Percentiles rank a stretch among this genome's conserved stretches.
Conservation (phyloP, 202 grass and related monocot species). For the Eragrostis tef region DNA sequence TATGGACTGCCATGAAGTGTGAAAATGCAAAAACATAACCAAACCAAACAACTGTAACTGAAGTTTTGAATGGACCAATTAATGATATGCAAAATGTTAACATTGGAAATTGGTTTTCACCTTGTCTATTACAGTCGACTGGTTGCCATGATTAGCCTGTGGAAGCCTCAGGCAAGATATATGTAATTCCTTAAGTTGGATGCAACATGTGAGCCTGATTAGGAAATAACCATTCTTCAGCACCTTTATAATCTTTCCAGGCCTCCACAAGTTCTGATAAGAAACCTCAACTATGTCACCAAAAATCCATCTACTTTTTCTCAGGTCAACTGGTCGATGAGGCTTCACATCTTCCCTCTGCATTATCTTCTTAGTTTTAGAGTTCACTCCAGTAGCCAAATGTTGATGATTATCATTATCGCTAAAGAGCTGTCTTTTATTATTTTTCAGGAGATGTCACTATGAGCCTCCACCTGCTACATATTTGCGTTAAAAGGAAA, state of each 20-base stretch:
- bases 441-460: conserved; percentile 39
- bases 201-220: conserved; percentile 48
- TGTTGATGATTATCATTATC: conserved; percentile 22
- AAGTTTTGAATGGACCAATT: neutral
- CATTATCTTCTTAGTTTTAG: conserved; percentile 34
- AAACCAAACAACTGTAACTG: neutral
- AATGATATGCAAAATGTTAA: neutral
- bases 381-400: conserved; percentile 23
- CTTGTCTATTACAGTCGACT: neutral
- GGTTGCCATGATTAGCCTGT: neutral
- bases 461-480: conserved; percentile 20
- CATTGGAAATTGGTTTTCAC: neutral
- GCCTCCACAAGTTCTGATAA: conserved; percentile 49
- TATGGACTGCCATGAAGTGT: neutral
- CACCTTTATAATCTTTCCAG: conserved; percentile 57
- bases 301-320: conserved; percentile 47
- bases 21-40: neutral
- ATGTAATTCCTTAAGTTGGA: conserved; percentile 54
- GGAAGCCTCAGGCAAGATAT: conserved; percentile 47
- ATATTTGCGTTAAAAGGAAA: conserved; percentile 8
- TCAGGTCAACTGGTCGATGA: conserved; percentile 14
- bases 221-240: conserved; percentile 45
- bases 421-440: conserved; percentile 4
- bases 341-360: conserved; percentile 15
- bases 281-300: conserved; percentile 54